These are phyloP conservation scores for Amaranthus cruentus DNA, from an alignment of 148 eudicot species.

Conservation along the genomic window DNA sequence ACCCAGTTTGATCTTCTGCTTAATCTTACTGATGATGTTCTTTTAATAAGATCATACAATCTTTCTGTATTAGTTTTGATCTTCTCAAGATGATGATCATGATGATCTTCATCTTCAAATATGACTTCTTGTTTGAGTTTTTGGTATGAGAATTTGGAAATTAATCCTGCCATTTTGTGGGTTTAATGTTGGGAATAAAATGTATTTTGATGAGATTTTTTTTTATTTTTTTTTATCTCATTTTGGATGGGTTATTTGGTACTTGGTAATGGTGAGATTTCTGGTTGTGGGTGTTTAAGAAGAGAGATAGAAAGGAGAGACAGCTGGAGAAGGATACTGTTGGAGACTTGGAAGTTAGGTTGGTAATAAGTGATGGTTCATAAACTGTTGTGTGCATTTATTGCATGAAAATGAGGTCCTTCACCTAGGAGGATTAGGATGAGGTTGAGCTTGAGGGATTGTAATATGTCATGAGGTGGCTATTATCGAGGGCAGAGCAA, in stretches of 20 bases:
- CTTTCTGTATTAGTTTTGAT: neutral
- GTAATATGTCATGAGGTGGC: too few relatives aligned
- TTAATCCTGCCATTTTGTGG: slow-evolving; percentile 10
- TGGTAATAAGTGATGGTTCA: slow-evolving; percentile 6
- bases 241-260: neutral
- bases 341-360: slow-evolving; percentile 19
- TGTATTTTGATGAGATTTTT: too few relatives aligned
- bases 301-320: slow-evolving; percentile 4
- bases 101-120: slow-evolving; percentile 34
- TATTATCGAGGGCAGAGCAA: too few relatives aligned
- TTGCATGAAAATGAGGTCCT: slow-evolving; percentile 11
- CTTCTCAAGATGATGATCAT: slow-evolving; percentile 9
- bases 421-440: neutral
- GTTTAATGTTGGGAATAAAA: too few relatives aligned
- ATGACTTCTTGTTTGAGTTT: slow-evolving; percentile 45
- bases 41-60: slow-evolving; percentile 20
- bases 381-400: slow-evolving; percentile 13
- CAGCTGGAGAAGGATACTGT: neutral
- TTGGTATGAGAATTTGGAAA: slow-evolving; percentile 48
- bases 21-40: slow-evolving; percentile 13
- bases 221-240: too few relatives aligned
- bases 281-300: neutral
- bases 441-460: too few relatives aligned
- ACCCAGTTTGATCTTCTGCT: slow-evolving; percentile 22
- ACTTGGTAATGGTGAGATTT: neutral